Percentiles rank a stretch among this genome's conserved stretches.
Evolutionary conservation across 306 rosid genomes (phyloP).

Genomic region (Gillenia trifoliata): DNA sequence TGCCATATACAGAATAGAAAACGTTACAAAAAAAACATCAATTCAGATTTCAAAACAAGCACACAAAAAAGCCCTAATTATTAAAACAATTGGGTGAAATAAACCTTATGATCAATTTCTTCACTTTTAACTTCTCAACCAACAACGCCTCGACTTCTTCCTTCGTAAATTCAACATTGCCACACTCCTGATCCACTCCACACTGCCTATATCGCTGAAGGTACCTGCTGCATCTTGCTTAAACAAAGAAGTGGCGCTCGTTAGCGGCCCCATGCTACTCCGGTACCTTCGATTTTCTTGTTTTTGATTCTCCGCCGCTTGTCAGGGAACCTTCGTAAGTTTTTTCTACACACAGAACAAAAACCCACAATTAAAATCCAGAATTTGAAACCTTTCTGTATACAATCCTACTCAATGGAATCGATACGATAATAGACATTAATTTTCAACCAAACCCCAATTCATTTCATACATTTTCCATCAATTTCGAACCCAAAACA

Average conservation of each 20-base stretch:
- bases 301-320: conserved; percentile 59
- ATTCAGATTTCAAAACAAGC: no score
- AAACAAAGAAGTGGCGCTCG: conserved; percentile 20
- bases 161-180: conserved; percentile 51
- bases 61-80: no score
- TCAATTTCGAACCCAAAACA: background rate
- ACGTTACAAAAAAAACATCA: no score
- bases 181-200: conserved; percentile 38
- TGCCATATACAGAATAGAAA: conserved; percentile 20
- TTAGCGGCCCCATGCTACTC: background rate
- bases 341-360: conserved; percentile 45
- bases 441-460: background rate
- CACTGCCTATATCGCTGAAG: conserved; percentile 28
- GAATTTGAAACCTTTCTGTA: background rate
- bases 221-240: conserved; percentile 31
- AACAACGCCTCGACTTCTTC: no score
- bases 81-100: background rate
- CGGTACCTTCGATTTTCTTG: conserved; percentile 41
- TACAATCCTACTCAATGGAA: background rate
- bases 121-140: conserved; percentile 57
- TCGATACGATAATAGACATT: no score
- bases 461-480: background rate
- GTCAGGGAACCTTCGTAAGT: conserved; percentile 45
- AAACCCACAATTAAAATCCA: background rate
- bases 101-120: conserved; percentile 68